Percentiles rank a stretch among this genome's conserved stretches.
Conservation (phyloP, 2,329 filamentous ascomycete genomes). For the Phoma herbarum region DNA sequence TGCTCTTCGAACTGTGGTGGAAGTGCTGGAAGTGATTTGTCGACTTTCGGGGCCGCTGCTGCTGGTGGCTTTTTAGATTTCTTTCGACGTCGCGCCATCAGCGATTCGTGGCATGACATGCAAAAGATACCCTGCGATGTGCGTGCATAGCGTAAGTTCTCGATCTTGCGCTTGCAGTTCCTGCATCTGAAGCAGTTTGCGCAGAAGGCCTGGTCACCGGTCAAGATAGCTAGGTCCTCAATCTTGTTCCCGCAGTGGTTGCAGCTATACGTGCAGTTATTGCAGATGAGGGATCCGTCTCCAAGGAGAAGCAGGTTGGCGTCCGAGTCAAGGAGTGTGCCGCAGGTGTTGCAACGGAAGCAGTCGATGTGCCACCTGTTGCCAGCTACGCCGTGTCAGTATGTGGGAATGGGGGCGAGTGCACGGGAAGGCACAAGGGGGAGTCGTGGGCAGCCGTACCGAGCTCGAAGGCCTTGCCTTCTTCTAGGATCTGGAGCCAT, state of each 20-base stretch:
- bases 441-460: conserved; percentile 65
- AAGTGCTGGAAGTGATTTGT: conserved; percentile 92
- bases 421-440: conserved; percentile 16
- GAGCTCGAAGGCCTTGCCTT: conserved; percentile 97
- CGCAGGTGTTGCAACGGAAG: conserved; percentile 96
- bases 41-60: conserved; percentile 67
- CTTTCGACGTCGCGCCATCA: conserved; percentile 93
- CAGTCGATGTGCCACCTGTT: conserved; percentile 99
- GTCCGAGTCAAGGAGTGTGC: conserved; percentile 95
- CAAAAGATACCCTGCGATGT: conserved; percentile 99
- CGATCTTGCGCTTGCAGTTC: conserved; percentile 98
- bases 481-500: conserved; percentile 81
- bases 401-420: conserved; percentile 1
- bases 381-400: conserved; percentile 69
- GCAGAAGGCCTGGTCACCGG: conserved; percentile 97
- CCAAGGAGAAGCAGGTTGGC: conserved; percentile 96
- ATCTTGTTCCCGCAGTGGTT: conserved; percentile 97
- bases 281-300: conserved; percentile 97
- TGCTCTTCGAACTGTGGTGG: conserved; percentile 75
- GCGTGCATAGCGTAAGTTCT: conserved; percentile 95
- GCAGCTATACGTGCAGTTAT: conserved; percentile 99
- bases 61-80: conserved; percentile 69
- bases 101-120: conserved; percentile 96
- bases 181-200: conserved; percentile 96
- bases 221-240: conserved; percentile 95